Evolutionary conservation across 352 stramenopile species (phyloP).

Genomic region (Pilasporangium apinafurcum): DNA sequence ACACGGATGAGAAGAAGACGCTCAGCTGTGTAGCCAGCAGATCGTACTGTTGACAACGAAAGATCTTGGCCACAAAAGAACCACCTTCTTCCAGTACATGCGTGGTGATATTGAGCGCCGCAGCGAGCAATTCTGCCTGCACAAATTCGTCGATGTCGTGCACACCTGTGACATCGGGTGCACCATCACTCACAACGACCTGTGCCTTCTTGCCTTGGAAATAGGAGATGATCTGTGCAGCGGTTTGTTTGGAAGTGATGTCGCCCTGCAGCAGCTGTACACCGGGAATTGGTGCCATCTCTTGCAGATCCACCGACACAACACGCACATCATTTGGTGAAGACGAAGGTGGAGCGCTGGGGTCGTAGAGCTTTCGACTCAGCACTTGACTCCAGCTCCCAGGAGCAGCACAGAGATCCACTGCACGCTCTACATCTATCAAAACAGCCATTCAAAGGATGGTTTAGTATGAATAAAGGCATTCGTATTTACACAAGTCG

Average conservation of each 20-base stretch:
- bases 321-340: constrained; percentile 67
- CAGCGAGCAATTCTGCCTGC: constrained; percentile 94
- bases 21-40: constrained; percentile 95
- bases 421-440: constrained; percentile 82
- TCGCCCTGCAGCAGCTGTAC: constrained; percentile 95
- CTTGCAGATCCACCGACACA: constrained; percentile 98
- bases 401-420: constrained; percentile 98
- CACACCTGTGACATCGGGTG: constrained; percentile 98
- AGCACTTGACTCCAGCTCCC: constrained; percentile 98
- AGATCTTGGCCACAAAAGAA: constrained; percentile 99
- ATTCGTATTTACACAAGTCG: not conserved
- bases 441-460: not conserved
- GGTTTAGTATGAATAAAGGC: not conserved
- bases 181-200: constrained; percentile 98
- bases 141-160: constrained; percentile 99
- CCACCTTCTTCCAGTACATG: constrained; percentile 91
- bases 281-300: constrained; percentile 97
- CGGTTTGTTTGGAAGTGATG: constrained; percentile 96
- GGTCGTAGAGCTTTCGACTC: constrained; percentile 81
- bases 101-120: constrained; percentile 97
- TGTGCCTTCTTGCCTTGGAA: constrained; percentile 94
- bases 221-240: constrained; percentile 92
- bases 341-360: constrained; percentile 11
- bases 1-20: constrained; percentile 94
- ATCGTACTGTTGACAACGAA: constrained; percentile 94